Conservation (phyloP, 2,329 filamentous ascomycete species). For the Coniochaeta sp. region DNA sequence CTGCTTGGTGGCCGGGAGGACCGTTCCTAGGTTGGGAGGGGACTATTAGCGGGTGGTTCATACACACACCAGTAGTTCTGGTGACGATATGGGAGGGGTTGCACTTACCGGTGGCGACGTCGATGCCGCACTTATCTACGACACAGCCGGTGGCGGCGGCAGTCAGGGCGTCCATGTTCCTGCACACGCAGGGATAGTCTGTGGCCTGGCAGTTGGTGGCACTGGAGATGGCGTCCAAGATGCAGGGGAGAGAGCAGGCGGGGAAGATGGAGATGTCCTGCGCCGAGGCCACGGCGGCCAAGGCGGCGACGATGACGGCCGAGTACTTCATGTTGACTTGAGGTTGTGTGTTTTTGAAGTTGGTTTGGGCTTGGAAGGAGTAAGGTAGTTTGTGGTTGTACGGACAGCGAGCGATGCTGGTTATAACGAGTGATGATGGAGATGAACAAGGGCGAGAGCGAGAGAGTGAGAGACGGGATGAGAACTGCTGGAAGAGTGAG, state of each 20-base stretch:
- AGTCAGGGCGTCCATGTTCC: slow-evolving; percentile 11
- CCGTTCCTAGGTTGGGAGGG: slow-evolving; percentile 9
- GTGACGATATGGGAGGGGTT: not conserved
- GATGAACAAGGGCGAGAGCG: not conserved
- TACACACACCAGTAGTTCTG: too few relatives aligned
- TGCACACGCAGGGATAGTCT: slow-evolving; percentile 17
- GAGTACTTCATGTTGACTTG: slow-evolving; percentile 18
- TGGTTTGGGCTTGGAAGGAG: not conserved
- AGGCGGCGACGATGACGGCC: slow-evolving; percentile 10
- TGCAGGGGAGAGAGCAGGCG: slow-evolving; percentile 15
- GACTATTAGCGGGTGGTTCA: not conserved
- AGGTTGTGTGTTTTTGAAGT: not conserved
- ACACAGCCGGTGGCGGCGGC: slow-evolving; percentile 15
- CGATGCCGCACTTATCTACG: slow-evolving; percentile 11
- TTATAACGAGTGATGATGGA: not conserved
- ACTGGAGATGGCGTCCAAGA: slow-evolving; percentile 10
- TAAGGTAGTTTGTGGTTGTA: not conserved
- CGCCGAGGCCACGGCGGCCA: slow-evolving; percentile 12
- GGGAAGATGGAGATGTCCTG: slow-evolving; percentile 17
- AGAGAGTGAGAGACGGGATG: not conserved
- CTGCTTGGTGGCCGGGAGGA: slow-evolving; percentile 38
- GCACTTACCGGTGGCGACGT: slow-evolving; percentile 14
- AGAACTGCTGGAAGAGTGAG: not conserved
- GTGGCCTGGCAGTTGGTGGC: slow-evolving; percentile 10
- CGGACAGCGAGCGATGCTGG: not conserved